Conservation (phyloP, 1,139 yeast genomes). For the Candida sojae region DNA sequence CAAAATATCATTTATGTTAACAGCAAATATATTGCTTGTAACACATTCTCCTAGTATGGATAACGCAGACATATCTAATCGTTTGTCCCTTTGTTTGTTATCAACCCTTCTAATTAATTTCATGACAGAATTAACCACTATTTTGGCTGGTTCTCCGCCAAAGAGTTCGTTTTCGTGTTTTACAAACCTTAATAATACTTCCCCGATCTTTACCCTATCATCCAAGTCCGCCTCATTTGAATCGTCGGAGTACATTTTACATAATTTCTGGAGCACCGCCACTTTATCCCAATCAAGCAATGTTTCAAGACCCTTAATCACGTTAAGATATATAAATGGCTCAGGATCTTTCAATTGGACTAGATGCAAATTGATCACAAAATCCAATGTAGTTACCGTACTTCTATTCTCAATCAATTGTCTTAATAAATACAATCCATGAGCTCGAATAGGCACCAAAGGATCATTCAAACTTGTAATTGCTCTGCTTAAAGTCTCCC, state of each 20-base stretch:
- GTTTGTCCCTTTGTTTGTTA: conserved; percentile 45
- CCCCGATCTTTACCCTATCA: conserved; percentile 75
- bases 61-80: conserved; percentile 82
- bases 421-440: conserved; percentile 71
- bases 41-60: conserved; percentile 74
- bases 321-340: conserved; percentile 83
- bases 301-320: conserved; percentile 73
- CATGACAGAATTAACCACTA: conserved; percentile 35
- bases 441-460: conserved; percentile 81
- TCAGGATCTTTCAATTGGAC: conserved; percentile 74
- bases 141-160: conserved; percentile 35
- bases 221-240: conserved; percentile 47
- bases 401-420: conserved; percentile 55
- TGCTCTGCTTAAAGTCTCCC: conserved; percentile 50
- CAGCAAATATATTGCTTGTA: conserved; percentile 55
- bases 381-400: conserved; percentile 50
- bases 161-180: conserved; percentile 50
- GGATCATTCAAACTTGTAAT: conserved; percentile 73
- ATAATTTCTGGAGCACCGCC: conserved; percentile 39
- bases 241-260: conserved; percentile 41
- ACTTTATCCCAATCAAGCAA: conserved; percentile 49
- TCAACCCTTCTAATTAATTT: conserved; percentile 34
- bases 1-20: conserved; percentile 53
- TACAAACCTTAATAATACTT: conserved; percentile 66
- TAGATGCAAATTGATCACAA: conserved; percentile 62